Evolutionary conservation across 345 rosid species (phyloP), one percentile per base, ranked within the genome.

Genomic region (Litchi chinensis): DNA sequence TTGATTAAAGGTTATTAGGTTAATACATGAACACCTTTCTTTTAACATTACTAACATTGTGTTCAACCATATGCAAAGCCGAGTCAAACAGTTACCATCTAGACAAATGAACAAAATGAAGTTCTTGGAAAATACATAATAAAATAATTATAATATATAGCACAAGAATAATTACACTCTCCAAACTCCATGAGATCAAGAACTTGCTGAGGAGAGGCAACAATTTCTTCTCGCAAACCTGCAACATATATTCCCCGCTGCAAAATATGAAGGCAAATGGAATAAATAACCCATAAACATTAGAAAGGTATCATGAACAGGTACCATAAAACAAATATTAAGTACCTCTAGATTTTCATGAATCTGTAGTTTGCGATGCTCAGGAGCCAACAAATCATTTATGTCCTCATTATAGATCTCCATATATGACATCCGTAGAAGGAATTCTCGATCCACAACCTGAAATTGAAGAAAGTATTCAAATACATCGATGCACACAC

Each of bases 351-450:
- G 46, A 81, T 83, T 92, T 83, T 95, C 99, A 73, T 95, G 98
- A 83, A 95, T 93, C 81, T 95, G 99, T 81, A 95, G 83, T 82
- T 92, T 95, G 21, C 97, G 86, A 81, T 93, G 99, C 84, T 93
- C 98, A 72, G 99, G 98, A 84, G 90, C 96, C 80, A 95, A 77
- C 46, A 95, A 80, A 77, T 95, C 99, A 79, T 92, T 95, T 65
- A 95, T 93, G 65, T 95, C 98, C 86, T 95, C 99, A 67, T 95
- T 95, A 78, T 93, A 95, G 16, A 95, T 95, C 88, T 95, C 99
- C 90, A 95, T 81, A 70, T 95, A 95, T 0, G 99, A 95, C 98
- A 95, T 93, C 54, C 99, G 91, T 81, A 95, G 69, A 62, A 95
- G 91, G 83, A 95, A 95, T 87, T 95, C 99, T 71, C 99, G 88